Evolutionary conservation across 441 rosid genomes (phyloP), one percentile per base, ranked within the genome.

Genomic region (Breynia disticha): DNA sequence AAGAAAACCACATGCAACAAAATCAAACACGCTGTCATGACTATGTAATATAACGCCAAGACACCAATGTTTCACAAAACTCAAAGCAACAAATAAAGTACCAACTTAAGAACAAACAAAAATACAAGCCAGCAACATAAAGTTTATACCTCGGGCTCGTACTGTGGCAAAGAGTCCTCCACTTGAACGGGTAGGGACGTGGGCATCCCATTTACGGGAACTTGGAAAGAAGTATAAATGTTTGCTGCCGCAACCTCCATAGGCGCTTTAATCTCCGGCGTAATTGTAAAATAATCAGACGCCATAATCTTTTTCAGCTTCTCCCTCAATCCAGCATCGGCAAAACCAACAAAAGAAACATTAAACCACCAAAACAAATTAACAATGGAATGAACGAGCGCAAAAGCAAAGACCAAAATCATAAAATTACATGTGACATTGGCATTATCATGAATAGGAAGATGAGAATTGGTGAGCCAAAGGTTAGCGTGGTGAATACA

Each of bases 251-350:
- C 91, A 62, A 86, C 76, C 57, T 86, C 95, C 11, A 81, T 83
- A 0, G 86, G 79, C 16, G 82, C 86, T 64, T 79, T 84, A 78
- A 86, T 79, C 77, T 82, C 95, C 0, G 97, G 95, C 0, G 83
- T 70, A 7, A 75, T 79, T 16, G 86, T 84, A 32, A 86, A 79
- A 58, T 88, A 93, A 65, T 88, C 86, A 2, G 87, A 88, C 22
- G 75, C 77, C 95, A 86, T 82, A 50, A 88, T 91, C 72, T 82
- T 84, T 41, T 78, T 61, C 65, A 93, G 77, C 59, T 70, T 84
- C 68, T 84, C 83, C 60, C 87, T 77, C 77, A 88, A 63, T 39
- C 60, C 76, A 19, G 80, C 84, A 79, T 93, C 96, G 79, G 66
- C 43, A 66, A 54, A 38, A 20, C n/a, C 35, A 62, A 54, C 1